phyloP scores from a whole-genome alignment of 2,329 filamentous ascomycete species.

The Arthrinium puccinioides region DNA sequence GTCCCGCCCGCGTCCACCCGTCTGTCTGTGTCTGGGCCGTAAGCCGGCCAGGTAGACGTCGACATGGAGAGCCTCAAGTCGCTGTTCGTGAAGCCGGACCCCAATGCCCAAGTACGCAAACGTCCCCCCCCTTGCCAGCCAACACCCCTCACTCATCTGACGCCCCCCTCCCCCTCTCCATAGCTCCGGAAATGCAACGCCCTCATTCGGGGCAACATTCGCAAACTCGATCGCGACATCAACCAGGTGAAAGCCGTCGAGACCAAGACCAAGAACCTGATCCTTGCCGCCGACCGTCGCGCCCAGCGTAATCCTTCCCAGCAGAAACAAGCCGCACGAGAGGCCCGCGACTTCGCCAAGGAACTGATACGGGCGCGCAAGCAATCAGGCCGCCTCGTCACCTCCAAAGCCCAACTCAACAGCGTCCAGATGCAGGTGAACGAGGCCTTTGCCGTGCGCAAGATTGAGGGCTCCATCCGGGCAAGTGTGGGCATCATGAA shows the following conservation, averaged over 20 bases:
- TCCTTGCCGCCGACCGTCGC: constrained; percentile 74
- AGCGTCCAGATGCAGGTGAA: constrained; percentile 97
- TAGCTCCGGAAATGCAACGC: constrained; percentile 94
- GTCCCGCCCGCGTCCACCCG: too few relatives aligned
- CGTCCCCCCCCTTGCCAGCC: background rate
- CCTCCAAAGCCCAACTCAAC: constrained; percentile 83
- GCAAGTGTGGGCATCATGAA: constrained; percentile 92
- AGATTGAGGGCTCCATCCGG: constrained; percentile 88
- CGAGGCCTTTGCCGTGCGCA: constrained; percentile 89
- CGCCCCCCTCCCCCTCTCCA: constrained; percentile 1
- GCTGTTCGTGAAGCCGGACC: constrained; percentile 87
- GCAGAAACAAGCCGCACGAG: constrained; percentile 69
- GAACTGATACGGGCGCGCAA: constrained; percentile 81
- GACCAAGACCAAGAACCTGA: constrained; percentile 75
- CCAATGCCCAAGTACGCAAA: constrained; percentile 73
- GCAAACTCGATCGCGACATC: constrained; percentile 93
- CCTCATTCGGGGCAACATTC: constrained; percentile 81
- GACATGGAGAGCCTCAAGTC: constrained; percentile 81
- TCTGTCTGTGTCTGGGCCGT: too few relatives aligned
- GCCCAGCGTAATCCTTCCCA: constrained; percentile 74
- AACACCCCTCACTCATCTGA: background rate
- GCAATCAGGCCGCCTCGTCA: constrained; percentile 66
- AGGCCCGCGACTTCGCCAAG: constrained; percentile 80
- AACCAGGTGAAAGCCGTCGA: constrained; percentile 70
- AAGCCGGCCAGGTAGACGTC: too few relatives aligned